These are phyloP conservation scores for Plasmodium coatneyi DNA, from an alignment of 169 alveolate genomes.

Conservation along the genomic window DNA sequence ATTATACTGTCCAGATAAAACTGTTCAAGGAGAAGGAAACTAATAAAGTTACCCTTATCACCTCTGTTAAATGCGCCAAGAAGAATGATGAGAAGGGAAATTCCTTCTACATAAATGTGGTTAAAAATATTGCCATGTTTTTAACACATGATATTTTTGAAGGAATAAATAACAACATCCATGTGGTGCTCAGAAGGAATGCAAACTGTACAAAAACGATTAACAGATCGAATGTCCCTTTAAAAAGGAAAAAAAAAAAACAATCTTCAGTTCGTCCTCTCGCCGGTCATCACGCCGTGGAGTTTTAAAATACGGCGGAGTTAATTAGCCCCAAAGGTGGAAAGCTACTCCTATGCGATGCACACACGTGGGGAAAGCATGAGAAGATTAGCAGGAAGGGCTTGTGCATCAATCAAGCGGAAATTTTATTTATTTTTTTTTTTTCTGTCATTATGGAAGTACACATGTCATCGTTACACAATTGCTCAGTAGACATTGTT, in stretches of 20 bases:
- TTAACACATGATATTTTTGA: slow-evolving; percentile 51
- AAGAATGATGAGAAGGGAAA: neutral
- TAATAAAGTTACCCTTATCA: slow-evolving; percentile 8
- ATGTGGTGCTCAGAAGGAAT: slow-evolving; percentile 41
- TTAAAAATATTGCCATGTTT: slow-evolving; percentile 50
- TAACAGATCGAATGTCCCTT: slow-evolving; percentile 11
- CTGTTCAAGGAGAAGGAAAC: slow-evolving; percentile 18
- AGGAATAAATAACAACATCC: slow-evolving; percentile 59
- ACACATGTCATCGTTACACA: neutral
- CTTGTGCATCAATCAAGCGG: neutral
- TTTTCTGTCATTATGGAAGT: neutral
- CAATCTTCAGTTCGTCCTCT: neutral
- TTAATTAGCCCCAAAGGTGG: neutral
- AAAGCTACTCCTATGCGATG: neutral
- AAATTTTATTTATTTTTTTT: neutral
- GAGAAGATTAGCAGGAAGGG: neutral
- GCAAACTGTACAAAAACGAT: neutral
- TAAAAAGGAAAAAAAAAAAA: slow-evolving; percentile 16
- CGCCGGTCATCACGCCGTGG: neutral
- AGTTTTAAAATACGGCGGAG: slow-evolving; percentile 17
- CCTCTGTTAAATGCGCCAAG: slow-evolving; percentile 6
- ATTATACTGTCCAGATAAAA: slow-evolving; percentile 48
- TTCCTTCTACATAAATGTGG: neutral
- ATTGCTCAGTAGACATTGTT: neutral
- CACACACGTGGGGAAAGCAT: neutral